These are phyloP conservation scores for Sporothrix dimorphospora DNA, from an alignment of 2,329 filamentous ascomycete species.

Conservation along the genomic window DNA sequence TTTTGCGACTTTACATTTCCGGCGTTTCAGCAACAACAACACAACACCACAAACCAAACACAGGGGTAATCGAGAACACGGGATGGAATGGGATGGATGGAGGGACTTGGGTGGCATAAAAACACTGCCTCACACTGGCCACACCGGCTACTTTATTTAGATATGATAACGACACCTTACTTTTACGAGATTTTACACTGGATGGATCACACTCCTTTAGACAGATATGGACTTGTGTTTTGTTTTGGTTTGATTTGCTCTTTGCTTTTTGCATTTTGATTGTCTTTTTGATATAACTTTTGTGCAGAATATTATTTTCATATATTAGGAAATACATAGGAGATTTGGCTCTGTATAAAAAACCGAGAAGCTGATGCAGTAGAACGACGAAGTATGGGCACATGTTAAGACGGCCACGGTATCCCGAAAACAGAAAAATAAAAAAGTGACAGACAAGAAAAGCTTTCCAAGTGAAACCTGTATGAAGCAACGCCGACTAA, in stretches of 20 bases:
- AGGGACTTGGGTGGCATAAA: neutral
- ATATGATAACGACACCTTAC: conserved; percentile 14
- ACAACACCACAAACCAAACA: neutral
- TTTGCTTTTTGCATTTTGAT: neutral
- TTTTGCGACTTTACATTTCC: neutral
- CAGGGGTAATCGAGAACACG: neutral
- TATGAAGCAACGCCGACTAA: conserved; percentile 11
- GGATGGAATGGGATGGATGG: neutral
- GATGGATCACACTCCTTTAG: conserved; percentile 18
- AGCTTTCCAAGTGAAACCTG: neutral
- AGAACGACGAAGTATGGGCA: no score
- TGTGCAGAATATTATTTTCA: neutral
- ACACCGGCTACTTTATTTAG: neutral
- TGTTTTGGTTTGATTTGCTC: neutral
- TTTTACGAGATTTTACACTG: conserved; percentile 4
- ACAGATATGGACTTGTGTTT: neutral
- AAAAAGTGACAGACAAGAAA: neutral
- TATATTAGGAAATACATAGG: neutral
- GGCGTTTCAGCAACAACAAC: conserved; percentile 9
- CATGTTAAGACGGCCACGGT: no score
- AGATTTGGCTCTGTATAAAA: neutral
- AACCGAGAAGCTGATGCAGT: neutral
- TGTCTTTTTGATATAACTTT: neutral
- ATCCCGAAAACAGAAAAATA: neutral
- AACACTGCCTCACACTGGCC: neutral